Evolutionary conservation across 2,329 filamentous ascomycete genomes (phyloP), one percentile per base, ranked within the genome.

Genomic region (Penicillium carneum): DNA sequence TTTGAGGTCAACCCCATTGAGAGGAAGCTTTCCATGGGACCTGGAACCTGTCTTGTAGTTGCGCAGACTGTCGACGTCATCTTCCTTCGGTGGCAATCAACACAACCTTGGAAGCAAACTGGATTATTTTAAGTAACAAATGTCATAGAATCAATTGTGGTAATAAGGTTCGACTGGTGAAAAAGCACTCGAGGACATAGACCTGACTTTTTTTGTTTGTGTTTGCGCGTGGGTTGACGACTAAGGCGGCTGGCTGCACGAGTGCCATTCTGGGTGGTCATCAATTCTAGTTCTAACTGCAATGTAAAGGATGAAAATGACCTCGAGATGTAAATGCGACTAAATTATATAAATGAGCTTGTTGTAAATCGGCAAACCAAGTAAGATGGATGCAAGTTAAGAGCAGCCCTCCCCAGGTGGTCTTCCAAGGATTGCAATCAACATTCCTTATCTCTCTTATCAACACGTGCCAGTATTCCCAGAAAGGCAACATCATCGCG

Each of bases 401-500:
- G 20, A 45, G 20, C 42, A 45, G 23, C 23, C 23, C 23, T 26
- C 4, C 23, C 23, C 23, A 26, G 23, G 23, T 26, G 23, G 23
- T 6, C 23, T 26, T 26, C 4, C 4, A 26, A 26, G 23, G 23
- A 26, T 6, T 26, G 23, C 23, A 26, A 26, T 26, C 23, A 26
- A 26, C 23, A 5, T 26, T 36, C 33, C 34, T 36, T 36, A 36
- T 38, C 34, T 38, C 14, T 8, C 34, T 16, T 53, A 53, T 53
- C 43, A 20, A 3, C 57, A 59, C 57, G 57, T 60, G 57, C 9
- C 29, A 34, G 11, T 41, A 63, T 64, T 67, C 64, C 66, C 46
- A 63, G 65, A 63, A 38, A 48, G 63, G 67, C 57, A 62, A 63
- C 59, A 58, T 52, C 60, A 60, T 59, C 64, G 65, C 61, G 65